These are phyloP conservation scores for Thinopyrum obtusiflorum DNA, from an alignment of 202 grass and related monocot species.

Conservation along the genomic window DNA sequence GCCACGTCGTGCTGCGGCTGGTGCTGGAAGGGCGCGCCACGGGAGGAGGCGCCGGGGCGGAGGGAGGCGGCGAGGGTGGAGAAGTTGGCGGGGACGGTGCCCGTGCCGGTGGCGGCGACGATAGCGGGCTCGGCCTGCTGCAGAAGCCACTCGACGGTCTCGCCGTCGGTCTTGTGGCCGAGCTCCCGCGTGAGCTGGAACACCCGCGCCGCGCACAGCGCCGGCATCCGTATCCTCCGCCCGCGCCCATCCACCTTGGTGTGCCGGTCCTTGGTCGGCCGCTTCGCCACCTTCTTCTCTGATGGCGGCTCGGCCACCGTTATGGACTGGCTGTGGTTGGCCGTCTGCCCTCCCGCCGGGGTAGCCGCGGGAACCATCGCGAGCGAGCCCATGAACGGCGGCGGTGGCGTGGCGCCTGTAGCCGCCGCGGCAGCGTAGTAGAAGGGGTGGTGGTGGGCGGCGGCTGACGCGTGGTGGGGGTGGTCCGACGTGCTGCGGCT, in stretches of 20 bases:
- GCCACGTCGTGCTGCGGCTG: slow-evolving; percentile 43
- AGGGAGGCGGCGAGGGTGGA: slow-evolving; percentile 77
- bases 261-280: slow-evolving; percentile 84
- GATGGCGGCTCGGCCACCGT: slow-evolving; percentile 29
- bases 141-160: slow-evolving; percentile 82
- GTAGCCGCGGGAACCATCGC: slow-evolving; percentile 33
- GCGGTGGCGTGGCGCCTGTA: neutral
- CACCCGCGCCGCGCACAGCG: slow-evolving; percentile 71
- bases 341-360: neutral
- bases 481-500: slow-evolving; percentile 52
- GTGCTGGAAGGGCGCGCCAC: slow-evolving; percentile 41
- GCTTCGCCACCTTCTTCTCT: slow-evolving; percentile 41
- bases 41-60: slow-evolving; percentile 45
- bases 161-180: slow-evolving; percentile 81
- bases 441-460: slow-evolving; percentile 45
- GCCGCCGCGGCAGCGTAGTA: slow-evolving; percentile 31
- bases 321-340: neutral
- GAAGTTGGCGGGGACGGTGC: slow-evolving; percentile 87
- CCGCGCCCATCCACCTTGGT: slow-evolving; percentile 86
- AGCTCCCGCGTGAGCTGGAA: slow-evolving; percentile 87
- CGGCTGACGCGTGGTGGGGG: slow-evolving; percentile 19
- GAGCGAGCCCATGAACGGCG: slow-evolving; percentile 70
- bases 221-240: slow-evolving; percentile 83
- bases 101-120: slow-evolving; percentile 80
- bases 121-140: slow-evolving; percentile 93